These are phyloP conservation scores for Pseudogymnoascus sp. DNA, from an alignment of 2,329 filamentous ascomycete species.

Conservation along the genomic window DNA sequence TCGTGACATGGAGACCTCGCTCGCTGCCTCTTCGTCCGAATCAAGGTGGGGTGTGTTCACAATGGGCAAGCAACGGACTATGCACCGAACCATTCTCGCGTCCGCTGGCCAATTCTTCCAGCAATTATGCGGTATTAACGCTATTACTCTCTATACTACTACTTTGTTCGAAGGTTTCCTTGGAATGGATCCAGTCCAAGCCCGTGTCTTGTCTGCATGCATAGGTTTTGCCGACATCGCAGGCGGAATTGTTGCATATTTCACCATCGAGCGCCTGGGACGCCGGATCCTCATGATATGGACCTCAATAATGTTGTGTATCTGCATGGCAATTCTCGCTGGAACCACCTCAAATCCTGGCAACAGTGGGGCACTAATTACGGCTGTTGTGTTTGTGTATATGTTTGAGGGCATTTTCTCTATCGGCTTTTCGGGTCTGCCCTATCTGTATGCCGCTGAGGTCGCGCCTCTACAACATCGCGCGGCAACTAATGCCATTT, in stretches of 20 bases:
- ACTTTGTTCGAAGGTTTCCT: conserved; percentile 7
- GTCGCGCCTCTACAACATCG: conserved; percentile 12
- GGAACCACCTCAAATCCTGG: conserved; percentile 39
- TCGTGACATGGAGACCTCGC: background rate
- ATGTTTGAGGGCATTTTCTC: conserved; percentile 45
- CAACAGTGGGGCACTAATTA: conserved; percentile 28
- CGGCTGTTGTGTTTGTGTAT: conserved; percentile 45
- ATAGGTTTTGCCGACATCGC: conserved; percentile 50
- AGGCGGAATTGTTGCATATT: conserved; percentile 27
- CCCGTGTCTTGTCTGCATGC: conserved; percentile 1
- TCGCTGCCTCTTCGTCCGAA: background rate
- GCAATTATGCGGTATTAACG: conserved; percentile 37
- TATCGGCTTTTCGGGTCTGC: conserved; percentile 11
- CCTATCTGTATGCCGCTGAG: conserved; percentile 14
- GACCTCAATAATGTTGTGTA: conserved; percentile 32
- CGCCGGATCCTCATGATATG: conserved; percentile 8
- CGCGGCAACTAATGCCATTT: conserved; percentile 8
- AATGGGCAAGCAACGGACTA: background rate
- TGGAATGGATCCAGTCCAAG: background rate
- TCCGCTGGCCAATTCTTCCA: conserved; percentile 32
- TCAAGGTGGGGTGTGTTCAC: background rate
- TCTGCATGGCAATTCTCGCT: conserved; percentile 54
- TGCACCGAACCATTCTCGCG: background rate
- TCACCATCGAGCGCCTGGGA: conserved; percentile 11
- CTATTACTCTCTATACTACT: conserved; percentile 7